Evolutionary conservation across 2,329 filamentous ascomycete genomes (phyloP), one percentile per base, ranked within the genome.

Genomic region (Claviceps sp.): DNA sequence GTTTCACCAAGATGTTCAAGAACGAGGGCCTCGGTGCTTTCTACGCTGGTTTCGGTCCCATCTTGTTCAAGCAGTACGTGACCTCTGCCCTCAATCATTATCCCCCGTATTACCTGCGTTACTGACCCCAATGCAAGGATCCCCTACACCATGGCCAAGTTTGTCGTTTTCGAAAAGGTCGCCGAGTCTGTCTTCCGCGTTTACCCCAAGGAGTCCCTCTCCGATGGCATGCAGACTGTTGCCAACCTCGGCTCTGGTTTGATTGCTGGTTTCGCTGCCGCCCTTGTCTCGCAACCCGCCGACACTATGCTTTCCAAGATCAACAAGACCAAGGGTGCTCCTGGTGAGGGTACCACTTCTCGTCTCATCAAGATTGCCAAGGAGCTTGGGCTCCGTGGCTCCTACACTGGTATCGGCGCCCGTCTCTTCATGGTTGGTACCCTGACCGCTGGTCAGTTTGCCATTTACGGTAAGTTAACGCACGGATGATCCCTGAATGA

Each of bases 261-360:
- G 57, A 66, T 71, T 55, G 70, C 70, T 57, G 70, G 88, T 85
- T 88, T 94, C 74, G 88, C 87, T 63, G 88, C 88, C 62, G 88
- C 88, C 66, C 68, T 91, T 62, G 79, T 94, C 68, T 94, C 88
- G 57, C 88, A 94, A 76, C 88, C 88, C 62, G 88, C 88, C 68
- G 88, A 94, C 71, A 94, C 88, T 67, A 94, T 94, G 88, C 83
- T 94, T 58, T 86, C 80, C 74, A 93, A 91, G 82, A 93, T 94
- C 79, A 94, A 94, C 85, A 93, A 93, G 85, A 88, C 85, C 73
- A 83, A 88, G 77, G 88, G 86, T 73, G 76, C 82, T 55, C 87
- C 88, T 59, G 88, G 88, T 77, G 86, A 94, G 77, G 82, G 88
- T 65, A 93, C 86, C 63, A 79, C 79, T 67, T 78, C 75, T 69